Evolutionary conservation across 441 rosid species (phyloP), one percentile per base, ranked within the genome.

Genomic region (Breynia disticha): DNA sequence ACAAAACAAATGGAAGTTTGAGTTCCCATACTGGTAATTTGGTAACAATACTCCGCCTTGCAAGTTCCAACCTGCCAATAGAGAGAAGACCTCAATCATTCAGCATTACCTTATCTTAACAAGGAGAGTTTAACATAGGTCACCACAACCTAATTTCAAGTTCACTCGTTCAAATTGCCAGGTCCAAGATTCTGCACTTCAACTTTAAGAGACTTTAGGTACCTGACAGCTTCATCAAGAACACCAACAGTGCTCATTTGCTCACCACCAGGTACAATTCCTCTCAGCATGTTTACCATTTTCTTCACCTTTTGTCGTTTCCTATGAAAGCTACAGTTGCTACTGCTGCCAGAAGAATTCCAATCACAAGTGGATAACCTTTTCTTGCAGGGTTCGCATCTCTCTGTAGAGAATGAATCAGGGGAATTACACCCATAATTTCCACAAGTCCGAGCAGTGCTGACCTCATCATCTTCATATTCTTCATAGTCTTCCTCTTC

Each of bases 201-300:
- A 37, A 82, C 70, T 65, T 84, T 84, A 56, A 89, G 88, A 61
- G 90, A 79, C 67, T 89, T 86, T 44, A 89, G 90, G 64, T 89
- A 84, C 59, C 64, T 76, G 57, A 90, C 95, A 59, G 95, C 90
- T 82, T 86, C 97, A 64, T 89, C 95, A 1, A 89, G 68, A 54
- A 86, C 81, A 47, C 66, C 63, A 21, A 65, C 87, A 28, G 86
- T 79, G 65, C 79, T 83, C 97, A 86, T 80, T 59, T 76, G 71
- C 49, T 84, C 82, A 18, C 85, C 84, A 39, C 87, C 95, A 0
- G 95, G 97, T 32, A 90, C 82, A 32, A 86, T 82, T 51, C 78
- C 82, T 52, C 81, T 79, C 72, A 90, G 68, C n/a, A 70, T 71
- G 69, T 82, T 86, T 62, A 90, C 82, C 95, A 79, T 86, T 66